Evolutionary conservation across 2,329 filamentous ascomycete species (phyloP).

Genomic region (Stromatinia cepivora): DNA sequence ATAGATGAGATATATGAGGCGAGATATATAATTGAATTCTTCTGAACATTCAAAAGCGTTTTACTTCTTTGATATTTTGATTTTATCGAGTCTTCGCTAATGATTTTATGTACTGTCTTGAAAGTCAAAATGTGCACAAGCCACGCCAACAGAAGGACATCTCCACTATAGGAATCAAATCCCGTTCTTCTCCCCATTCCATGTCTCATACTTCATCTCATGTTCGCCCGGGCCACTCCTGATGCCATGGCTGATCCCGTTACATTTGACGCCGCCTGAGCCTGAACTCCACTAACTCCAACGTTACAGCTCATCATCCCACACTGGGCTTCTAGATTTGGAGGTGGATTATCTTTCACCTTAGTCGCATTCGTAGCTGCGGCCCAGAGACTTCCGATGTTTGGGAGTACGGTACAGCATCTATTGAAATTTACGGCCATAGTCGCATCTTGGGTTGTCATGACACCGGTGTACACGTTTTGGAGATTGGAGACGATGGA

Average conservation of each 20-base stretch:
- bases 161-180: background rate
- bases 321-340: conserved; percentile 27
- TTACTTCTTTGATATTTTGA: too few species aligned
- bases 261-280: background rate
- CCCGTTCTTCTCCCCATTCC: background rate
- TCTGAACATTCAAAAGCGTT: too few species aligned
- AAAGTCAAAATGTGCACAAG: background rate
- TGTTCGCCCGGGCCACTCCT: background rate
- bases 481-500: conserved; percentile 29
- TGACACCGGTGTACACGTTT: conserved; percentile 24
- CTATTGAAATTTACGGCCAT: conserved; percentile 30
- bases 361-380: conserved; percentile 26
- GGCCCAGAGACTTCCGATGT: conserved; percentile 26
- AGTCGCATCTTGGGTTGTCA: conserved; percentile 28
- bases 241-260: background rate
- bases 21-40: too few species aligned
- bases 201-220: background rate
- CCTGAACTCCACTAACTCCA: conserved; percentile 24
- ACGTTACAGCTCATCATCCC: conserved; percentile 26
- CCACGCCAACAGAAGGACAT: background rate
- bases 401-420: conserved; percentile 30
- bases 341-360: conserved; percentile 15
- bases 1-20: too few species aligned
- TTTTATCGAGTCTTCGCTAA: too few species aligned
- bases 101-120: too few species aligned